phyloP scores from a whole-genome alignment of 1,284 basidiomycete genomes.

The Pascua sp. region DNA sequence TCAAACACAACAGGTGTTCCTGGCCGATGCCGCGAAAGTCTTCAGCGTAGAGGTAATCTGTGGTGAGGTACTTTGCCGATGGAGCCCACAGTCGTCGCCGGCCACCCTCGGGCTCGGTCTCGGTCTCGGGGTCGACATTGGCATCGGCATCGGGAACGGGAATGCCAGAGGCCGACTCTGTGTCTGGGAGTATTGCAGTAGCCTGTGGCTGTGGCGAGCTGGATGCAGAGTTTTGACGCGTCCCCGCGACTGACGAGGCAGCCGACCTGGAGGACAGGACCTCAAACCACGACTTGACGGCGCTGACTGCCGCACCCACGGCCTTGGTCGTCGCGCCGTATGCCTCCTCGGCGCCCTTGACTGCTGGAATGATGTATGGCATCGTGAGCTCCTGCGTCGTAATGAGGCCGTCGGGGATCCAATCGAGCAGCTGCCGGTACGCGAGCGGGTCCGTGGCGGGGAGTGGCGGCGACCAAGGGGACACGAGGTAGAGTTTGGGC shows the following conservation, averaged over 20 bases:
- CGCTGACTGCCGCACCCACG: conserved; percentile 8
- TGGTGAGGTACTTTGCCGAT: conserved; percentile 24
- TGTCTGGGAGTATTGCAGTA: too few relatives aligned
- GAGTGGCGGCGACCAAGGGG: conserved; percentile 44
- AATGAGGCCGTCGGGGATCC: conserved; percentile 42
- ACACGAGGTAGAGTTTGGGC: conserved; percentile 36
- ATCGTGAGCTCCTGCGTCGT: conserved; percentile 35
- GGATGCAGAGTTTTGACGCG: too few relatives aligned
- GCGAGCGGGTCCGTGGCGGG: conserved; percentile 31
- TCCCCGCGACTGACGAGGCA: too few relatives aligned
- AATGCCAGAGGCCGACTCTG: too few relatives aligned
- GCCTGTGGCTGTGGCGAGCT: too few relatives aligned
- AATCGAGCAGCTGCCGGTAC: conserved; percentile 38
- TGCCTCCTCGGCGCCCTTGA: conserved; percentile 10
- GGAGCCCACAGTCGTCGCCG: conserved; percentile 19
- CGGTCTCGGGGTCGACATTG: too few relatives aligned
- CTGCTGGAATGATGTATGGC: conserved; percentile 16
- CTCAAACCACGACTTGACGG: conserved; percentile 11
- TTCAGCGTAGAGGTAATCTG: conserved; percentile 38
- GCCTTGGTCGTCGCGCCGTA: conserved; percentile 9
- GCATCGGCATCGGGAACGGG: too few relatives aligned
- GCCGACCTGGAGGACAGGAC: too few relatives aligned
- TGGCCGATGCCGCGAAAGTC: conserved; percentile 41
- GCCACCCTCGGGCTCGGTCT: not conserved
- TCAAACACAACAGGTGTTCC: conserved; percentile 45